Conservation (phyloP, 192 early-diverging fungal species). For the Podila minutissima region DNA sequence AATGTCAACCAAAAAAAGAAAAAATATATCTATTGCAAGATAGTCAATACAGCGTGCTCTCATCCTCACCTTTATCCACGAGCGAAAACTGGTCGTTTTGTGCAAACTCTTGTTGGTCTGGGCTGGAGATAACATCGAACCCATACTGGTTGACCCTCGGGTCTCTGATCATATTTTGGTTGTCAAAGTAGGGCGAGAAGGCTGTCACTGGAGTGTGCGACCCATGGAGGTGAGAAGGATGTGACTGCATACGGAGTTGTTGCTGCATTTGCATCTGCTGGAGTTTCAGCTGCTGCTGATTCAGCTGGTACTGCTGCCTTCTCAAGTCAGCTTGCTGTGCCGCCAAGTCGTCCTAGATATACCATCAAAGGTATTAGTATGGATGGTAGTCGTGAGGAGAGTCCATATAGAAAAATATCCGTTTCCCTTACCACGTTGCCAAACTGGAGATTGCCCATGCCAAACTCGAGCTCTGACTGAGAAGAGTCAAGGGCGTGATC, state of each 20-base stretch:
- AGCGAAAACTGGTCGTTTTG: conserved; percentile 8
- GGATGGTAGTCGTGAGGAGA: background rate
- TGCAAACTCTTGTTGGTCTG: background rate
- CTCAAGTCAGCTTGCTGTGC: conserved; percentile 22
- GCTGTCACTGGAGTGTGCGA: conserved; percentile 34
- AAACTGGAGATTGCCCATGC: conserved; percentile 21
- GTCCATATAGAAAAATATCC: background rate
- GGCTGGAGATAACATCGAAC: conserved; percentile 13
- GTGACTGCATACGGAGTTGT: conserved; percentile 6
- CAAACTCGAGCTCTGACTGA: conserved; percentile 18
- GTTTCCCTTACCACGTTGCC: conserved; percentile 15
- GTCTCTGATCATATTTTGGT: conserved; percentile 27
- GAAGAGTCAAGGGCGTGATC: background rate
- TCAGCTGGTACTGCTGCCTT: conserved; percentile 24
- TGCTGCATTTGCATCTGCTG: conserved; percentile 35
- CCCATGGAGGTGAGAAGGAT: conserved; percentile 12
- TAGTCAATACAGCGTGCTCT: background rate
- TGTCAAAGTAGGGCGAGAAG: conserved; percentile 35
- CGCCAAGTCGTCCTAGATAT: conserved; percentile 22
- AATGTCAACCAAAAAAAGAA: background rate
- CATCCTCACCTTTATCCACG: conserved; percentile 12
- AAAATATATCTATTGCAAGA: background rate
- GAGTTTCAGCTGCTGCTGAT: conserved; percentile 25
- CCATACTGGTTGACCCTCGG: conserved; percentile 34
- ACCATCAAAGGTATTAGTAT: background rate